phyloP scores from a whole-genome alignment of 306 rosid species.

The Macrotyloma uniflorum region DNA sequence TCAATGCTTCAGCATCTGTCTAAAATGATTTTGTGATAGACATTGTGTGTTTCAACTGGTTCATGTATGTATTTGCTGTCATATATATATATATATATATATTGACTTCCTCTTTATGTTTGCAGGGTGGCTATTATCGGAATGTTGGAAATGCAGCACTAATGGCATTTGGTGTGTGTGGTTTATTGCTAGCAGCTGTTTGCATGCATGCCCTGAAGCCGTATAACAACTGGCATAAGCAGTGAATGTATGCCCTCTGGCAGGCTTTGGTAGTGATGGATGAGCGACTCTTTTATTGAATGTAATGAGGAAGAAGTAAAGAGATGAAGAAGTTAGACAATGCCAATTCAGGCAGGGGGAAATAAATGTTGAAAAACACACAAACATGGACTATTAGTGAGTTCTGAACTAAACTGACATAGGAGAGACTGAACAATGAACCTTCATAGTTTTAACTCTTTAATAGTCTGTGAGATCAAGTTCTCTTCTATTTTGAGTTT shows the following conservation, averaged over 20 bases:
- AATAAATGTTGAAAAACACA: conserved; percentile 29
- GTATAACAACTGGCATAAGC: conserved; percentile 75
- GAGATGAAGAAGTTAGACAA: conserved; percentile 29
- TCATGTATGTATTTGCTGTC: conserved; percentile 11
- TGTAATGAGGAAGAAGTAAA: conserved; percentile 28
- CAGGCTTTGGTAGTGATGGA: conserved; percentile 32
- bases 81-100: not conserved
- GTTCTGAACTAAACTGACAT: conserved; percentile 30
- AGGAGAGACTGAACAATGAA: conserved; percentile 29
- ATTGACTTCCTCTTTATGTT: conserved; percentile 20
- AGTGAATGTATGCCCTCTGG: conserved; percentile 45
- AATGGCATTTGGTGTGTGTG: conserved; percentile 65
- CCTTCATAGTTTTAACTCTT: conserved; percentile 28
- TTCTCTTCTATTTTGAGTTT: conserved; percentile 33
- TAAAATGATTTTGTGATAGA: conserved; percentile 2
- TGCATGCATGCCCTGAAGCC: conserved; percentile 85
- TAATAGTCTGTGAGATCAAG: conserved; percentile 25
- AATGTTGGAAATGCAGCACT: conserved; percentile 66
- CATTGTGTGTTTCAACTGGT: conserved; percentile 4
- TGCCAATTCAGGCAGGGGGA: conserved; percentile 31
- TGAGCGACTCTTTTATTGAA: conserved; percentile 23
- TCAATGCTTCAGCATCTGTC: not conserved
- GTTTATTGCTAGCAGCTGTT: conserved; percentile 76
- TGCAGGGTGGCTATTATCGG: conserved; percentile 74
- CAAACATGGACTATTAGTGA: conserved; percentile 30